Evolutionary conservation across 345 rosid genomes (phyloP).

Genomic region (Aurinia saxatilis): DNA sequence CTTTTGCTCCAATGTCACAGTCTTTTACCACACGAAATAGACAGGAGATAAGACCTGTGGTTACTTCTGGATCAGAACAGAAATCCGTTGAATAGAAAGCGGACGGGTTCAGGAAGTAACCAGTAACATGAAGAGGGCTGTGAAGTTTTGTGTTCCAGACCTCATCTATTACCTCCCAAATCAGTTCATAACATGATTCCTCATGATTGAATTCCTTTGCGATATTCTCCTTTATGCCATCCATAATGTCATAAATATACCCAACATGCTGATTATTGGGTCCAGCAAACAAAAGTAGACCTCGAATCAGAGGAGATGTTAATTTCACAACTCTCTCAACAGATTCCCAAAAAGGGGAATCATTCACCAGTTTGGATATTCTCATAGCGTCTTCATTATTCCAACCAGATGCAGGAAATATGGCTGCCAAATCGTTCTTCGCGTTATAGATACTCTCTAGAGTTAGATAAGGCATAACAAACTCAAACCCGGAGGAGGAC

Average conservation of each 20-base stretch:
- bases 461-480: conserved; percentile 33
- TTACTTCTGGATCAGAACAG: no score
- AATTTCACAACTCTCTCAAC: conserved; percentile 40
- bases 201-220: no score
- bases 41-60: no score
- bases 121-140: no score
- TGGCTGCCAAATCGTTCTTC: conserved; percentile 33
- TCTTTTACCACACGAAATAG: conserved; percentile 36
- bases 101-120: no score
- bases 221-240: conserved; percentile 48
- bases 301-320: conserved; percentile 38
- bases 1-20: conserved; percentile 17
- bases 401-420: conserved; percentile 36
- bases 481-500: conserved; percentile 33
- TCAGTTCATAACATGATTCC: no score
- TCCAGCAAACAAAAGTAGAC: conserved; percentile 29
- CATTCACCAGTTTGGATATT: conserved; percentile 29
- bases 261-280: conserved; percentile 39
- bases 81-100: no score
- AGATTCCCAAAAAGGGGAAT: conserved; percentile 41
- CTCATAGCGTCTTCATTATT: conserved; percentile 27
- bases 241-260: no score
- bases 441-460: conserved; percentile 37
- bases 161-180: no score
- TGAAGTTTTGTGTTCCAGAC: no score